A percentile compares a stretch with the other conserved stretches of the same genome.
Conservation (phyloP, 148 eudicot species). For the Pharnaceum exiguum region DNA sequence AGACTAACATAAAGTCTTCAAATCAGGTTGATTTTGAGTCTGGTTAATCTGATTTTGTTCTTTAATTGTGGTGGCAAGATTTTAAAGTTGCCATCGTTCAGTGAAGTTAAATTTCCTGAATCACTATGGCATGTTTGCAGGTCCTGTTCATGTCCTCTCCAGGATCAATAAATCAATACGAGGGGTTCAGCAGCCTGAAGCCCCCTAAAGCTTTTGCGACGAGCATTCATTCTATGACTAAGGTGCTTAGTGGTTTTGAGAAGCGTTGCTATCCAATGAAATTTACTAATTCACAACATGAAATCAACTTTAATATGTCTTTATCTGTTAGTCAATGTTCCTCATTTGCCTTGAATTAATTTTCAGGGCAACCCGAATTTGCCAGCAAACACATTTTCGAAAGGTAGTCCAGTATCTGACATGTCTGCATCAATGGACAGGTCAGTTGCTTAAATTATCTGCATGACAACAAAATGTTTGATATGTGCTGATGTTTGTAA, state of each 20-base stretch:
- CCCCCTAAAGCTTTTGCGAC: not conserved
- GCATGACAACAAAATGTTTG: not conserved
- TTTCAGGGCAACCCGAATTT: constrained; percentile 12
- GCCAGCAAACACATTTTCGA: constrained; percentile 8
- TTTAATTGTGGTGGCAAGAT: not conserved
- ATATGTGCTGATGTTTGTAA: not conserved
- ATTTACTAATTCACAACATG: no score
- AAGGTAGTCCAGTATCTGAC: constrained; percentile 7
- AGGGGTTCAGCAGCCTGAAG: not conserved
- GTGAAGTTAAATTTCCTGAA: not conserved
- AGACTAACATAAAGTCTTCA: constrained; percentile 4
- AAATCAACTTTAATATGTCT: not conserved
- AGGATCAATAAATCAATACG: not conserved
- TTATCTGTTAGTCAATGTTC: constrained; percentile 1
- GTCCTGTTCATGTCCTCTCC: constrained; percentile 3
- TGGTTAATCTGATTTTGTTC: not conserved
- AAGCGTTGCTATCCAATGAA: no score
- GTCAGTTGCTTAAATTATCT: not conserved
- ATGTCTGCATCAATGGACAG: constrained; percentile 8
- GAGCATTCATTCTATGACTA: not conserved
- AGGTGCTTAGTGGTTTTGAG: not conserved
- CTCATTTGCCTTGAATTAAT: not conserved
- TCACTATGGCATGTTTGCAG: constrained; percentile 5
- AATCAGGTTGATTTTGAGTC: not conserved
- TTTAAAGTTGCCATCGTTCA: not conserved